These are phyloP conservation scores for Schizophyllum commune DNA, from an alignment of 1,284 basidiomycete species.

Conservation along the genomic window DNA sequence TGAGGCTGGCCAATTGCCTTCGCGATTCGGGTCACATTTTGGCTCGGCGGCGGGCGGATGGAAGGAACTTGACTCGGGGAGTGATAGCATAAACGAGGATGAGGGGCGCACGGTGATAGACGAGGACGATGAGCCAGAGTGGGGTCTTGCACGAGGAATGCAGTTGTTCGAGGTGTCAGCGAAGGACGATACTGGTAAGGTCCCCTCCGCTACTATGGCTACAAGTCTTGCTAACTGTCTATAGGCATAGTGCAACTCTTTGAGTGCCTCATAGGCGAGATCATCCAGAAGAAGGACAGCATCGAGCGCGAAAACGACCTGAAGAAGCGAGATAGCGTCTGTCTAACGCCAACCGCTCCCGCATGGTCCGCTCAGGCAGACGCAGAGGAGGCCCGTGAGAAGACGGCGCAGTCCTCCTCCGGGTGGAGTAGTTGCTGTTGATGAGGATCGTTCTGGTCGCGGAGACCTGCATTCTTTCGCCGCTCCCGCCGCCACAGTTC, in stretches of 20 bases:
- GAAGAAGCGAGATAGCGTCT: conserved; percentile 73
- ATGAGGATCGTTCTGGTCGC: neutral
- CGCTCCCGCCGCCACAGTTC: neutral
- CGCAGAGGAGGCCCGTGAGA: conserved; percentile 68
- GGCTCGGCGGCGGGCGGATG: conserved; percentile 40
- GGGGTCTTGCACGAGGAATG: conserved; percentile 75
- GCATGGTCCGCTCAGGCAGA: conserved; percentile 74
- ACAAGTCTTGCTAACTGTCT: conserved; percentile 9
- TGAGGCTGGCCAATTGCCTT: conserved; percentile 15
- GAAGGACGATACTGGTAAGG: conserved; percentile 72
- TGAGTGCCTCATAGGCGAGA: conserved; percentile 64
- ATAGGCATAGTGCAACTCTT: conserved; percentile 73
- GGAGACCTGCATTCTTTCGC: neutral
- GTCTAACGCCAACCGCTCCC: conserved; percentile 57
- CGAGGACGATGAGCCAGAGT: conserved; percentile 47
- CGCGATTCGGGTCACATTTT: conserved; percentile 49
- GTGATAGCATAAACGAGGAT: conserved; percentile 60
- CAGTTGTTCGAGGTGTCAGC: conserved; percentile 81
- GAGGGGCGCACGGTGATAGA: conserved; percentile 39
- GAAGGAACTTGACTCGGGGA: conserved; percentile 53
- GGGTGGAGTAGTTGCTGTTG: neutral
- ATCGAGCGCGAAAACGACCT: conserved; percentile 75
- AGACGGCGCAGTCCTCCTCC: conserved; percentile 30
- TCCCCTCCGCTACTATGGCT: conserved; percentile 8
- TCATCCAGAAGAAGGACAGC: conserved; percentile 66